These are phyloP conservation scores for Neodidymelliopsis sp. DNA, from an alignment of 2,329 filamentous ascomycete species.

Conservation along the genomic window DNA sequence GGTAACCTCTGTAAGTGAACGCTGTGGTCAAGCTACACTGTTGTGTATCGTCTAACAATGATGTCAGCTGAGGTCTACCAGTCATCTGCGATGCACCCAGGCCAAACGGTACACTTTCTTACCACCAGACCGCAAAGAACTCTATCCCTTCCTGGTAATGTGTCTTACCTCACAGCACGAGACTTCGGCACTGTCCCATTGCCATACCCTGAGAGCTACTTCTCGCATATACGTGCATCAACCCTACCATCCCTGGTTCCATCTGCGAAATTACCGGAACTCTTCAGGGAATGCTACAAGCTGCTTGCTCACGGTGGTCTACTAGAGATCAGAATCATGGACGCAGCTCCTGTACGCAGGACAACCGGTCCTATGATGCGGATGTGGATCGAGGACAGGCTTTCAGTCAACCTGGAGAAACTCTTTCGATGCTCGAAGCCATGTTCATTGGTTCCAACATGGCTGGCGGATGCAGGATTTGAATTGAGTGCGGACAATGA, in stretches of 20 bases:
- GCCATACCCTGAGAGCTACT: conserved; percentile 51
- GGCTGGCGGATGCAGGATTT: conserved; percentile 65
- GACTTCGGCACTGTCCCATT: conserved; percentile 57
- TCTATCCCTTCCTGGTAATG: conserved; percentile 45
- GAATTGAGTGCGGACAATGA: conserved; percentile 34
- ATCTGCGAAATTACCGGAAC: conserved; percentile 62
- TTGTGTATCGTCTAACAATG: conserved; percentile 39
- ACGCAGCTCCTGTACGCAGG: conserved; percentile 65
- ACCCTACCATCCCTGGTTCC: conserved; percentile 64
- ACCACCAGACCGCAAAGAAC: conserved; percentile 43
- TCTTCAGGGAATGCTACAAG: conserved; percentile 65
- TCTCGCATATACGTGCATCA: conserved; percentile 53
- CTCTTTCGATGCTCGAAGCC: conserved; percentile 68
- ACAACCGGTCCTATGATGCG: conserved; percentile 66
- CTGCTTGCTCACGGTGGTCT: conserved; percentile 63
- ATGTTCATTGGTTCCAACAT: conserved; percentile 64
- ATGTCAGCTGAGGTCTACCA: conserved; percentile 54
- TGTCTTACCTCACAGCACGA: conserved; percentile 39
- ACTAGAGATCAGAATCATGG: conserved; percentile 68
- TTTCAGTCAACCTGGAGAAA: conserved; percentile 66
- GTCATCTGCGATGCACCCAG: conserved; percentile 52
- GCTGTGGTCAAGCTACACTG: conserved; percentile 24
- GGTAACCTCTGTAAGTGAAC: conserved; percentile 49
- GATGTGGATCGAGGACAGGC: conserved; percentile 68
- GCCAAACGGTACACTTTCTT: conserved; percentile 48